A percentile compares a stretch with the other conserved stretches of the same genome.
Evolutionary conservation across 306 rosid genomes (phyloP).

Genomic region (Trifolium subterraneum): DNA sequence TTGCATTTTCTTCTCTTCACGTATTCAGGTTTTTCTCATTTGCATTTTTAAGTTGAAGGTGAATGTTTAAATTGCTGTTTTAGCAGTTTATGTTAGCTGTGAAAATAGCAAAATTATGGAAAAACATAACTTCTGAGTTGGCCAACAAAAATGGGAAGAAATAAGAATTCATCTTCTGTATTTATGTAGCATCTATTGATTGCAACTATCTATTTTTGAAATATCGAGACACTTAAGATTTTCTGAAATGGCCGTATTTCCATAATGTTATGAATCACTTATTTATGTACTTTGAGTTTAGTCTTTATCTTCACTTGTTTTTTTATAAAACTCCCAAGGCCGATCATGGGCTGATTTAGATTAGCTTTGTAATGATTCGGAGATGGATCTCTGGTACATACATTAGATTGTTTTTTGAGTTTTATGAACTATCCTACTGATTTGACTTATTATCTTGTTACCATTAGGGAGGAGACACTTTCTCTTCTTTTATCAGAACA

Average conservation of each 20-base stretch:
- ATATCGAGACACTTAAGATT: not conserved
- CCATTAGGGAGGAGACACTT: not conserved
- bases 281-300: not conserved
- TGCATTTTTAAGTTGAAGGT: not conserved
- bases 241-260: not conserved
- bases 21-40: not conserved
- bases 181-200: too few relatives aligned
- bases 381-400: too few relatives aligned
- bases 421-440: not conserved
- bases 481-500: not conserved
- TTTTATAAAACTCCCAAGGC: too few relatives aligned
- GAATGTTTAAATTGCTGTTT: not conserved
- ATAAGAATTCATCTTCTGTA: too few relatives aligned
- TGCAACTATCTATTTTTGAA: too few relatives aligned
- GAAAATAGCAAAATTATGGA: not conserved
- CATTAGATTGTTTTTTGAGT: too few relatives aligned
- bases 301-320: not conserved
- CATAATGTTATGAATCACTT: not conserved
- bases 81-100: not conserved
- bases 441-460: not conserved
- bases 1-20: not conserved
- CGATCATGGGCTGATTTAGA: too few relatives aligned
- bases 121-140: too few relatives aligned
- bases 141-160: too few relatives aligned
- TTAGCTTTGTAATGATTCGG: too few relatives aligned